Conservation (phyloP, 345 rosid genomes). For the Litchi chinensis region DNA sequence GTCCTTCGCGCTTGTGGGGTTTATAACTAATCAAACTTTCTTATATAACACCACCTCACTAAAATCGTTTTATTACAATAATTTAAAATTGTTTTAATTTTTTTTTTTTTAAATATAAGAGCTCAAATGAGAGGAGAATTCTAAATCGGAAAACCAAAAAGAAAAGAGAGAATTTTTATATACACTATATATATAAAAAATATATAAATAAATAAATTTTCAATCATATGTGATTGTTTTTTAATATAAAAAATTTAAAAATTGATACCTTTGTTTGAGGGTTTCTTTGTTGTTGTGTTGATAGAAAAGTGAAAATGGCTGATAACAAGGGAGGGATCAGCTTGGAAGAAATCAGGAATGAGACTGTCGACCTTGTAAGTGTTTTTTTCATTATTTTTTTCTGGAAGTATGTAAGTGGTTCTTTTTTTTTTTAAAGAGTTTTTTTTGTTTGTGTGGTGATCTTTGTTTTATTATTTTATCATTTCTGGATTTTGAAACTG, state of each 20-base stretch:
- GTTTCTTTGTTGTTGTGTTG: background rate
- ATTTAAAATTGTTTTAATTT: no score
- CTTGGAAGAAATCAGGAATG: slow-evolving; percentile 65
- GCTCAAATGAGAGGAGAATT: background rate
- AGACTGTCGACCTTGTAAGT: slow-evolving; percentile 57
- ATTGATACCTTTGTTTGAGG: background rate
- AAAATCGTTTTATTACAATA: no score
- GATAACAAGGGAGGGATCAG: slow-evolving; percentile 28
- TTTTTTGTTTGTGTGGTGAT: background rate
- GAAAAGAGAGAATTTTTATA: background rate
- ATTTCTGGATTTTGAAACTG: background rate
- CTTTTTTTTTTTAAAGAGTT: background rate
- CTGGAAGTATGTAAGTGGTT: no score
- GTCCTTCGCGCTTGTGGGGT: slow-evolving; percentile 13
- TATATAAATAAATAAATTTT: no score
- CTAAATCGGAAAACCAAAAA: background rate
- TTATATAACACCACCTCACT: background rate
- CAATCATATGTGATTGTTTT: no score
- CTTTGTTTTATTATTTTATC: background rate
- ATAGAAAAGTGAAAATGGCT: slow-evolving; percentile 33
- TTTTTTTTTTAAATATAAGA: background rate
- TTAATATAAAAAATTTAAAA: background rate
- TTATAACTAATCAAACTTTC: background rate
- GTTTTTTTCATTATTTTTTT: no score
- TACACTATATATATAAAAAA: no score